These are phyloP conservation scores for Colletotrichum sp. DNA, from an alignment of 2,329 filamentous ascomycete genomes.

Conservation along the genomic window DNA sequence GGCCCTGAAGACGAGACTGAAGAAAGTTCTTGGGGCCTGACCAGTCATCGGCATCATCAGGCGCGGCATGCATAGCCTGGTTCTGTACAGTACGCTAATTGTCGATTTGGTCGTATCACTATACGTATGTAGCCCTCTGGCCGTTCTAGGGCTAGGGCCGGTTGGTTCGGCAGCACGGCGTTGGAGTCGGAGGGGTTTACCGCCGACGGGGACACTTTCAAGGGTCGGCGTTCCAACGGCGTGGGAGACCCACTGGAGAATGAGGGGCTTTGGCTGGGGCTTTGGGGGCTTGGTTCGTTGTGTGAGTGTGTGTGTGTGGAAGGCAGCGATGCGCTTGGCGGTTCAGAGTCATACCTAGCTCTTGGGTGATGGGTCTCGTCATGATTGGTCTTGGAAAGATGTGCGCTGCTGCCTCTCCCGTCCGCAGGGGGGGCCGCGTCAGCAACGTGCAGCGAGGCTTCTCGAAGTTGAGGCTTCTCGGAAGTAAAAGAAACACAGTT, in stretches of 20 bases:
- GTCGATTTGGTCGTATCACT: neutral
- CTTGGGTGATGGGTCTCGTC: neutral
- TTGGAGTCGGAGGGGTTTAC: neutral
- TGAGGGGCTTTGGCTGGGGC: neutral
- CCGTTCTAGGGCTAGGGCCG: constrained; percentile 5
- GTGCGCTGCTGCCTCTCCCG: constrained; percentile 11
- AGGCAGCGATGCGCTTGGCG: neutral
- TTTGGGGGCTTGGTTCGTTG: neutral
- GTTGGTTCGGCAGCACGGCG: constrained; percentile 6
- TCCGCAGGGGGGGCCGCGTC: constrained; percentile 4
- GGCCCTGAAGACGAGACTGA: neutral
- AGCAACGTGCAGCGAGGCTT: constrained; percentile 12
- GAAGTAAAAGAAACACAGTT: neutral
- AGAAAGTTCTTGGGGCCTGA: neutral
- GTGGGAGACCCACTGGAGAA: constrained; percentile 1
- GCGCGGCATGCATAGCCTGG: constrained; percentile 7
- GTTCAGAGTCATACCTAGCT: neutral
- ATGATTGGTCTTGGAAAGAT: neutral
- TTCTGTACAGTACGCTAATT: neutral
- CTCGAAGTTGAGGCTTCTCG: neutral
- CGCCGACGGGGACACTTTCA: neutral
- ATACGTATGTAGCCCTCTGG: neutral
- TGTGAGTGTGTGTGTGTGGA: neutral
- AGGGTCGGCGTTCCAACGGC: constrained; percentile 12
- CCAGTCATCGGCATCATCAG: neutral